Evolutionary conservation across 1,284 basidiomycete genomes (phyloP).

Genomic region (Papiliotrema fonsecae): DNA sequence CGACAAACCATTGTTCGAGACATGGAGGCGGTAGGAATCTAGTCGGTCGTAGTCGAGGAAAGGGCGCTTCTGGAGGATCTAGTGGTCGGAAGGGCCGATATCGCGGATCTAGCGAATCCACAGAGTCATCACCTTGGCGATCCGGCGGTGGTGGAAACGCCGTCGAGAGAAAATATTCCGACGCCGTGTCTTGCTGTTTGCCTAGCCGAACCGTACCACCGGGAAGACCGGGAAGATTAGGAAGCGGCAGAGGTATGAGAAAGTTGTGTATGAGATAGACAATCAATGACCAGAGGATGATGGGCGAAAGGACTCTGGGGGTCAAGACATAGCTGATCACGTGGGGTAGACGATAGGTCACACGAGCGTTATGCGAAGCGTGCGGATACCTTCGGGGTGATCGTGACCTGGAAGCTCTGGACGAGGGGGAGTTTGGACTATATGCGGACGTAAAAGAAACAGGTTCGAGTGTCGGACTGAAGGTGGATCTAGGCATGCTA

Average conservation of each 20-base stretch:
- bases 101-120: constrained; percentile 29
- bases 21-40: constrained; percentile 34
- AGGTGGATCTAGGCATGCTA: no score
- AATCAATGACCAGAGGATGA: constrained; percentile 21
- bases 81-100: constrained; percentile 33
- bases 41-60: constrained; percentile 35
- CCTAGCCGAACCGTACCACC: not conserved
- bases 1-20: constrained; percentile 40
- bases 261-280: constrained; percentile 25
- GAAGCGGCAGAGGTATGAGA: constrained; percentile 22
- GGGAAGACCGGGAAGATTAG: constrained; percentile 5
- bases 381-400: not conserved
- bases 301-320: constrained; percentile 14
- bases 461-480: not conserved
- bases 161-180: constrained; percentile 17
- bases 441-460: not conserved
- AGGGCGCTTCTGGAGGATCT: constrained; percentile 26
- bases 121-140: constrained; percentile 24
- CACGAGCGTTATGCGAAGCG: not conserved
- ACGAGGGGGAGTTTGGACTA: not conserved
- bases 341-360: not conserved
- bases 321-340: constrained; percentile 6
- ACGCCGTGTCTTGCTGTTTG: not conserved
- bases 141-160: constrained; percentile 24
- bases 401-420: not conserved